A percentile compares a stretch with the other conserved stretches of the same genome.
Conservation (phyloP, 2,329 filamentous ascomycete species). For the Microdochium paspali region DNA sequence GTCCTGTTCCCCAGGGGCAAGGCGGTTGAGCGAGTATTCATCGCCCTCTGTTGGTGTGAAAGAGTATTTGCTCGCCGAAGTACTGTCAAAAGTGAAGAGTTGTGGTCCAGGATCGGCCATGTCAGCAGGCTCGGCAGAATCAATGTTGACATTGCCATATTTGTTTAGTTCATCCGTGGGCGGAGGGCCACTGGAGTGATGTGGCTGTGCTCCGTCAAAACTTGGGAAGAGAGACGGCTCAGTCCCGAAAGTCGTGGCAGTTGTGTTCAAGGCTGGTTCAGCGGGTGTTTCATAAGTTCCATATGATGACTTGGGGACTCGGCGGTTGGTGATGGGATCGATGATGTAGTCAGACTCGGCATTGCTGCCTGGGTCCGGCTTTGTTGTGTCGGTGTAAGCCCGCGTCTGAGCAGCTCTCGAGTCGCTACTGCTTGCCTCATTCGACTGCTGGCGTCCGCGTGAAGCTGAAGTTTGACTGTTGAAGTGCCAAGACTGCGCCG, state of each 20-base stretch:
- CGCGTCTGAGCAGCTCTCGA: background rate
- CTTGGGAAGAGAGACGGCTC: constrained; percentile 24
- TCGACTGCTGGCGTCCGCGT: background rate
- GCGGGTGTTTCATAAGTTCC: constrained; percentile 4
- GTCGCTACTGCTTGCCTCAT: background rate
- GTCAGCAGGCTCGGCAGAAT: constrained; percentile 12
- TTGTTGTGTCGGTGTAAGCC: background rate
- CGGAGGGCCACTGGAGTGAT: constrained; percentile 23
- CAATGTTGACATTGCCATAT: constrained; percentile 22
- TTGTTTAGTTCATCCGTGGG: constrained; percentile 23
- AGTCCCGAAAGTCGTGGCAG: constrained; percentile 12
- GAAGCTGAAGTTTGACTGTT: no score
- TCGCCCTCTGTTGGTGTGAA: constrained; percentile 11
- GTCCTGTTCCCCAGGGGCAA: constrained; percentile 15
- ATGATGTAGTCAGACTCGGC: constrained; percentile 26
- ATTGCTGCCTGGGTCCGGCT: background rate
- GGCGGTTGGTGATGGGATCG: constrained; percentile 51
- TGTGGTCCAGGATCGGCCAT: background rate
- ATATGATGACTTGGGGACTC: constrained; percentile 22
- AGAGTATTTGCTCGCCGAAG: constrained; percentile 1
- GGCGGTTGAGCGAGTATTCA: constrained; percentile 21
- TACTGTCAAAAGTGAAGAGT: background rate
- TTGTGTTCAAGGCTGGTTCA: constrained; percentile 16
- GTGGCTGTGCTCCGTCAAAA: constrained; percentile 10
- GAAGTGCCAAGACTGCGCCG: background rate